These are phyloP conservation scores for Podaxis sp. DNA, from an alignment of 768 basidiomycete species.

Conservation along the genomic window DNA sequence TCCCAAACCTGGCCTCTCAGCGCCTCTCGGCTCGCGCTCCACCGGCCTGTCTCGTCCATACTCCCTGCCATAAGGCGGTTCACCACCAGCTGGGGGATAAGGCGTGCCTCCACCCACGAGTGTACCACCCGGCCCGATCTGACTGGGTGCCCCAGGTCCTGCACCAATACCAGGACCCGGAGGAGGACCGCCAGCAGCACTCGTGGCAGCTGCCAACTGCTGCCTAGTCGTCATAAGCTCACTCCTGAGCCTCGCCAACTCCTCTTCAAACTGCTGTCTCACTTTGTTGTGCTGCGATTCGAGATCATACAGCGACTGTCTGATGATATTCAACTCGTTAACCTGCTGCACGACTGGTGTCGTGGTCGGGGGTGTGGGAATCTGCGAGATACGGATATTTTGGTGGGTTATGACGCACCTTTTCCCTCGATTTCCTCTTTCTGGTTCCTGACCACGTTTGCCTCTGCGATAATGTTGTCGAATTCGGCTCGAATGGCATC, in stretches of 20 bases:
- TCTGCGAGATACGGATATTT: conserved; percentile 1
- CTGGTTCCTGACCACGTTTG: conserved; percentile 58
- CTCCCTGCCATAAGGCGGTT: conserved; percentile 15
- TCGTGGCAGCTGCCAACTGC: conserved; percentile 21
- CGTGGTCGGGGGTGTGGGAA: conserved; percentile 2
- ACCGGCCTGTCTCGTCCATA: conserved; percentile 13
- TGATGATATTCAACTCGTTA: conserved; percentile 86
- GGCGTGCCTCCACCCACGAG: conserved; percentile 22
- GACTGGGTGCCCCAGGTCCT: conserved; percentile 21
- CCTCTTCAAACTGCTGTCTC: conserved; percentile 84
- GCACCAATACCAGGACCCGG: conserved; percentile 19
- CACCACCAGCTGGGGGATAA: conserved; percentile 21
- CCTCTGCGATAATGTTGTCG: conserved; percentile 15
- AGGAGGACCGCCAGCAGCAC: conserved; percentile 14
- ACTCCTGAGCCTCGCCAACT: conserved; percentile 61
- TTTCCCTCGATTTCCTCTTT: conserved; percentile 90
- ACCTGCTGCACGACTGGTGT: conserved; percentile 75
- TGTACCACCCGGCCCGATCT: conserved; percentile 21
- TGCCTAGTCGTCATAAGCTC: conserved; percentile 60
- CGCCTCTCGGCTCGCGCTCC: conserved; percentile 1
- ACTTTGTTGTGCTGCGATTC: conserved; percentile 87
- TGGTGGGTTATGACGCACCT: conserved; percentile 50
- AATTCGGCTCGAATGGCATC: conserved; percentile 19
- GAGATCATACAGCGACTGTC: conserved; percentile 88
- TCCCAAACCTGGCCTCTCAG: conserved; percentile 19